Evolutionary conservation across 139 green algal genomes (phyloP).

Genomic region (Coccomyxa sp.): DNA sequence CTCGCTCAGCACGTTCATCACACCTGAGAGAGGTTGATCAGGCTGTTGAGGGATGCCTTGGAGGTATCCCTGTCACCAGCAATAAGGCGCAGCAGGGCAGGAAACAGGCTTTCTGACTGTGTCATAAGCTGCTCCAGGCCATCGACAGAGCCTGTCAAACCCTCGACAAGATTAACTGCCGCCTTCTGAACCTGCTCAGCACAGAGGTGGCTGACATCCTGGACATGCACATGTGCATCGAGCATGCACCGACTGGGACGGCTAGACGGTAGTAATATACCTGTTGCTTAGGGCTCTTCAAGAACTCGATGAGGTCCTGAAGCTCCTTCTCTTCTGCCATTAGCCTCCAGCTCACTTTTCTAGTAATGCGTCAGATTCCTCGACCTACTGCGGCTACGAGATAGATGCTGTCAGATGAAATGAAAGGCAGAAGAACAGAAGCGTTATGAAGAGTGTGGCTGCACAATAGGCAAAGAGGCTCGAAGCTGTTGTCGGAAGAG

Average conservation of each 20-base stretch:
- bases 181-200: slow-evolving; percentile 25
- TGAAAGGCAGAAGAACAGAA: no score
- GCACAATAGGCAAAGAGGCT: no score
- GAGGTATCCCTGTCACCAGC: slow-evolving; percentile 10
- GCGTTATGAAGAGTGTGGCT: no score
- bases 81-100: slow-evolving; percentile 48
- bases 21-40: slow-evolving; percentile 76
- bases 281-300: background rate
- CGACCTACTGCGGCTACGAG: no score
- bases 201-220: background rate
- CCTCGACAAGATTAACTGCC: slow-evolving; percentile 60
- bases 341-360: no score
- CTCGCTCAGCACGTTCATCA: background rate
- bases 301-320: background rate
- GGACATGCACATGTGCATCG: background rate
- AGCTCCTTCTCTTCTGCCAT: background rate
- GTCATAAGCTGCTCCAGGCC: slow-evolving; percentile 46
- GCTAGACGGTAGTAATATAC: no score
- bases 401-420: no score
- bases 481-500: no score
- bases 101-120: slow-evolving; percentile 29
- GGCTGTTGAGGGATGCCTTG: slow-evolving; percentile 31
- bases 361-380: no score
- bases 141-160: slow-evolving; percentile 52
- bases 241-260: background rate